Conservation (phyloP, 2,329 filamentous ascomycete species). For the Cytospora piceicola region DNA sequence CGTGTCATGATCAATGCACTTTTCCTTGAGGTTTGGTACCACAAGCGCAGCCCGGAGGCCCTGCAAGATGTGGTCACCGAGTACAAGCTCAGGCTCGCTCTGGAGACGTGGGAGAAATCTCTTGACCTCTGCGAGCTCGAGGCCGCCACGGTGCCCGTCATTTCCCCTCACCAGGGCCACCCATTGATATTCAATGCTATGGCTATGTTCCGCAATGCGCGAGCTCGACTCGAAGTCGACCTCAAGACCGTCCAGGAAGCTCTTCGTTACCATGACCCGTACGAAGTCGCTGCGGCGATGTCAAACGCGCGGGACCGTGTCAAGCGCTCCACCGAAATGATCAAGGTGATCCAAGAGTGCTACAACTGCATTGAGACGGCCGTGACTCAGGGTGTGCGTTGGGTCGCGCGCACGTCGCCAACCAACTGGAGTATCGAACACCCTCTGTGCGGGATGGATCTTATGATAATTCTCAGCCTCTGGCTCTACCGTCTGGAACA, state of each 20-base stretch:
- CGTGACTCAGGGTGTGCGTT: conserved; percentile 90
- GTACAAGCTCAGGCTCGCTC: conserved; percentile 92
- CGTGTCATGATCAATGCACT: conserved; percentile 98
- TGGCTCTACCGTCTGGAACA: conserved; percentile 99
- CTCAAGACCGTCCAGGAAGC: conserved; percentile 96
- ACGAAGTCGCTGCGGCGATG: conserved; percentile 97
- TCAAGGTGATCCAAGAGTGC: conserved; percentile 97
- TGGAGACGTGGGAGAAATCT: conserved; percentile 99
- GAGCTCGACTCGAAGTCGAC: conserved; percentile 90
- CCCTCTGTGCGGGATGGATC: conserved; percentile 91
- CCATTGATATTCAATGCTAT: conserved; percentile 97
- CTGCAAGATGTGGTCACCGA: conserved; percentile 97
- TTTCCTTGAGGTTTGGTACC: conserved; percentile 98
- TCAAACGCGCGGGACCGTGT: conserved; percentile 91
- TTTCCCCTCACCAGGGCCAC: conserved; percentile 93
- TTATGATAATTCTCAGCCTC: conserved; percentile 96
- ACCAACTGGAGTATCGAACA: conserved; percentile 99
- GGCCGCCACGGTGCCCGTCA: conserved; percentile 83
- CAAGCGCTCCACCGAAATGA: conserved; percentile 94
- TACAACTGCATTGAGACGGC: conserved; percentile 98
- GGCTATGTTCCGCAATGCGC: conserved; percentile 94
- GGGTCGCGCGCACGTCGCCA: conserved; percentile 96
- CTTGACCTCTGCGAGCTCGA: conserved; percentile 93
- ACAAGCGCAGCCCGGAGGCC: conserved; percentile 97
- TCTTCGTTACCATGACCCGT: conserved; percentile 93